A percentile compares a stretch with the other conserved stretches of the same genome.
These are phyloP conservation scores for Takakia lepidozioides DNA, from an alignment of 225 moss, liverwort and hornwort species.

Conservation along the genomic window DNA sequence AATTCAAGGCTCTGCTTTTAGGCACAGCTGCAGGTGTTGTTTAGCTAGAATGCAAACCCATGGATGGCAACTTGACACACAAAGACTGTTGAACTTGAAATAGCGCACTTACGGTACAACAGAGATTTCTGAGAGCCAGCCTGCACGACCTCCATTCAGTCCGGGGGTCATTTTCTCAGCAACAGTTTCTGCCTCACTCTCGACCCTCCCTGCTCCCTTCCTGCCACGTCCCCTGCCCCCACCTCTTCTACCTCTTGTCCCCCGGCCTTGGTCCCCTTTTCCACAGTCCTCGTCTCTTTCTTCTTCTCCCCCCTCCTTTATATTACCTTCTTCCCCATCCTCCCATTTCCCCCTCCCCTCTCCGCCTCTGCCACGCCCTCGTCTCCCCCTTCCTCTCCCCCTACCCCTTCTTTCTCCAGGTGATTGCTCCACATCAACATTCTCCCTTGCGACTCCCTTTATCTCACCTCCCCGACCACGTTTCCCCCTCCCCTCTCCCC, in stretches of 20 bases:
- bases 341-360: neutral
- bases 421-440: no score
- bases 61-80: neutral
- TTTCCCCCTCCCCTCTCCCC: no score
- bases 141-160: neutral
- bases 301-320: slow-evolving; percentile 1
- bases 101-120: slow-evolving; percentile 31
- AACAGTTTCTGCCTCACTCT: slow-evolving; percentile 11
- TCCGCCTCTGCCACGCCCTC: neutral
- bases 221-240: neutral
- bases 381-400: neutral
- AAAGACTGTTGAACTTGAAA: neutral
- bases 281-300: neutral
- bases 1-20: neutral
- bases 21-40: neutral
- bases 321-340: neutral
- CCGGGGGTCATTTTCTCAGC: neutral
- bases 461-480: no score
- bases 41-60: neutral
- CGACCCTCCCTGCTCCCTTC: slow-evolving; percentile 6
- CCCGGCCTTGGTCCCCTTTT: neutral
- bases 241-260: neutral
- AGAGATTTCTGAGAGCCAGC: slow-evolving; percentile 40
- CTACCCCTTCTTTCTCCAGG: neutral
- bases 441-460: no score